Evolutionary conservation across 495 filamentous ascomycete species (phyloP), one percentile per base, ranked within the genome.

Genomic region (Trichoderma orchidacearum): DNA sequence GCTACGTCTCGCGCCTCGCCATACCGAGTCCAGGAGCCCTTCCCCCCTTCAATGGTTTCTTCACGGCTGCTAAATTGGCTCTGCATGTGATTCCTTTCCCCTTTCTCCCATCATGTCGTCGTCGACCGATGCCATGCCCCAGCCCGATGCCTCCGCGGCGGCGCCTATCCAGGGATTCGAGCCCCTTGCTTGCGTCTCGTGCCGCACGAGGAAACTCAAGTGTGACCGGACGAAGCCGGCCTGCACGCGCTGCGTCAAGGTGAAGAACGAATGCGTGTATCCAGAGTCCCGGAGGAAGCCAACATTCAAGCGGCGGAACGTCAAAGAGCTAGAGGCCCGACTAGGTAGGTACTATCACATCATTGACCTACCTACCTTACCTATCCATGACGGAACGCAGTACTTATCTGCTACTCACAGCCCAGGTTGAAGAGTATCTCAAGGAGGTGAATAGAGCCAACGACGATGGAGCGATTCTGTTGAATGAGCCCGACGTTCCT

Each of bases 261-360:
- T 87, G 30, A 77, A 80, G 35, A 80, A 84, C 68, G 84, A 85
- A 52, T 94, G 89, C 69, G 70, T 82, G 5, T 94, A 90, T 63
- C 89, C 90, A 63, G 89, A 92, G 67, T 84, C 85, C 51, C 79
- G 89, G 61, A 83, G 86, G 72, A 94, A 91, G 71, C 90, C 89
- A 57, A 85, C 88, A 27, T 87, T 86, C n/a, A 94, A 91, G 74
- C 75, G 89, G 60, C 81, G 86, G 56, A 93, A 91, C 71, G 89
- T 92, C 59, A 90, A 84, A 72, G 85, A 89, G 64, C 71, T 94
- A 58, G 89, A 94, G 68, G 87, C 87, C 51, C 75, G 89, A 56
- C 70, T 94, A 62, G 84, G 87, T 89, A 80, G 53, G 51, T 58
- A 51, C 36, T 31, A 13, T 41, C 8, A 31, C 5, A 38, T 54